Base-by-base conservation (phyloP, 495 filamentous ascomycete species). In the Trichoderma asperelloides region DNA sequence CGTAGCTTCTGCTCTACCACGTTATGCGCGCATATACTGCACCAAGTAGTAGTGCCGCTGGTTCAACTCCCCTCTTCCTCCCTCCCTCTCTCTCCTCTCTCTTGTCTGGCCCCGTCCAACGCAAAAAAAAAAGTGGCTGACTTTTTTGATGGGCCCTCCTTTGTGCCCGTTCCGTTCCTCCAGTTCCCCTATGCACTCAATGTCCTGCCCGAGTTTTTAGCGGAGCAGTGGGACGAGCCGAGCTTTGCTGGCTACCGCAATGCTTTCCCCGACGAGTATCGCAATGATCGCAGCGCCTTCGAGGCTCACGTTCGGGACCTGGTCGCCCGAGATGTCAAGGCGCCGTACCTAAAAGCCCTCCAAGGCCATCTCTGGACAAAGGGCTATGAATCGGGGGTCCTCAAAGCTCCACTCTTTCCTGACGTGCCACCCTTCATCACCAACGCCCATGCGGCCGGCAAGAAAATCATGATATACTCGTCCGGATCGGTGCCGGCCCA, bases 111-210 rank as follows among this genome's bases (percentile, higher is more conserved):
- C n/a, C 47, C 47, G 47, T 51, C 47, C 47, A 33, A 63, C 55
- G 55, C 55, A 37, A 7, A 0, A 37, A 37, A 37, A 37, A 37
- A 37, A 37, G 63, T 51, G 25, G 9, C 60, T 65, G 66, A 64
- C 60, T 30, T 68, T 30, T 68, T 47, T 57, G 63, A 62, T 64
- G 33, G 60, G n/a, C 11, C 45, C 41, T 67, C 66, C 23, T 16
- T 13, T 47, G 43, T 18, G 43, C 43, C 49, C 23, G 69, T 60
- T 47, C 63, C 62, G 43, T n/a, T n/a, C 60, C 67, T 21, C 40
- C 68, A 91, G 88, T 91, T 90, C 74, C 88, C 89, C 62, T 90
- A 90, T 73, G 87, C 89, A 25, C 78, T 91, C 64, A 68, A 76
- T 28, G 82, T 79, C 39, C 85, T 91, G 40, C 86, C 87, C 18